A percentile compares a stretch with the other conserved stretches of the same genome.
These are phyloP conservation scores for Tetracentron sinense DNA, from an alignment of 164 flowering plant genomes.

Conservation along the genomic window DNA sequence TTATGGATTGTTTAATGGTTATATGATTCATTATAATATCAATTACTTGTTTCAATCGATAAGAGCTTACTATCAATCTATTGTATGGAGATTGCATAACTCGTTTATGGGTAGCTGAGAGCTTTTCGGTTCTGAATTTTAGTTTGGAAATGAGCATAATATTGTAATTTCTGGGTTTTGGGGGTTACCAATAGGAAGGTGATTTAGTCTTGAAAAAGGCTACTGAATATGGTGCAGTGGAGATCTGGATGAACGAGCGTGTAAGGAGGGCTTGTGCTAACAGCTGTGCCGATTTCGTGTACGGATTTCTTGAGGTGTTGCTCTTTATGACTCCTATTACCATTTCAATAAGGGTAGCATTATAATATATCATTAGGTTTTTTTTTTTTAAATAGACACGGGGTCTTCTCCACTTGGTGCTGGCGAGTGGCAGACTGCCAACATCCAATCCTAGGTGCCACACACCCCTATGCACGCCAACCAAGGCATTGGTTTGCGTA, in stretches of 20 bases:
- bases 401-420: too few relatives aligned
- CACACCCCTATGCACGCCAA: too few relatives aligned
- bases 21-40: too few relatives aligned
- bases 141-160: neutral
- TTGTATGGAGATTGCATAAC: too few relatives aligned
- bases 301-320: constrained; percentile 91
- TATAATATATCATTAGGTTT: constrained; percentile 5
- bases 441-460: too few relatives aligned
- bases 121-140: neutral
- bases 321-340: constrained; percentile 17
- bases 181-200: constrained; percentile 45
- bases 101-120: neutral
- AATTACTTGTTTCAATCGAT: too few relatives aligned
- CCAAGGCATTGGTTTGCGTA: too few relatives aligned
- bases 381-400: too few relatives aligned
- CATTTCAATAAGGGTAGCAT: constrained; percentile 16
- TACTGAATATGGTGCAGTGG: constrained; percentile 97
- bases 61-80: too few relatives aligned
- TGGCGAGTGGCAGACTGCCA: too few relatives aligned
- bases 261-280: constrained; percentile 88
- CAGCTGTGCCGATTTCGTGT: constrained; percentile 93
- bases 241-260: constrained; percentile 99
- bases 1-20: too few relatives aligned
- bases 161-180: neutral
- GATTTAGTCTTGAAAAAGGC: constrained; percentile 92